Conservation (phyloP, 1,139 yeast genomes). For the Debaryomyces sp. region DNA sequence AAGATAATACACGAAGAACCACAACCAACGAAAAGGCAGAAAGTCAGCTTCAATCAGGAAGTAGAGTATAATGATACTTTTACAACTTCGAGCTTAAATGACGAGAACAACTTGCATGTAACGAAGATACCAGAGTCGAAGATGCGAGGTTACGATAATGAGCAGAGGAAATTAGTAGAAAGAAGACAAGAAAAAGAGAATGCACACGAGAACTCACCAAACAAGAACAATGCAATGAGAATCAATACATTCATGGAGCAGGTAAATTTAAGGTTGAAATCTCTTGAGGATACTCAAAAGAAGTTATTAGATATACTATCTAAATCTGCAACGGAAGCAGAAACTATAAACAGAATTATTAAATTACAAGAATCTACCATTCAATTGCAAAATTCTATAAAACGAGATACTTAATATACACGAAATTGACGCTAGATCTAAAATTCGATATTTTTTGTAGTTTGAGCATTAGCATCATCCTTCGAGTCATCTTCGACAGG, state of each 20-base stretch:
- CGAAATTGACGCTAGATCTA: constrained; percentile 1
- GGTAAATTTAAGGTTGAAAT: constrained; percentile 1
- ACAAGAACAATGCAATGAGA: background rate
- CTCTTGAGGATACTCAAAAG: constrained; percentile 2
- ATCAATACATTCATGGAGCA: background rate
- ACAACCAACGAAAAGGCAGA: background rate
- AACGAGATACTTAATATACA: background rate
- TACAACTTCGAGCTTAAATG: background rate
- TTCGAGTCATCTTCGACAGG: constrained; percentile 82
- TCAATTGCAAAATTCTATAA: background rate
- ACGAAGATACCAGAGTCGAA: background rate
- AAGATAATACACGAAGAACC: background rate
- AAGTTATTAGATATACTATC: background rate
- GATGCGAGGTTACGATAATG: background rate
- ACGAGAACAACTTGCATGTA: background rate
- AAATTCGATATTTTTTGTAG: constrained; percentile 27
- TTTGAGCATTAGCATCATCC: constrained; percentile 31
- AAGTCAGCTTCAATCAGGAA: constrained; percentile 7
- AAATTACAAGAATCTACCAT: background rate
- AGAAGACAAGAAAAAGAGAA: background rate
- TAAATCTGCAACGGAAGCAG: background rate
- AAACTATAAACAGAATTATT: background rate
- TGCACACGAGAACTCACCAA: background rate
- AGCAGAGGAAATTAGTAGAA: background rate
- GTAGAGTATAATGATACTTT: constrained; percentile 6